These are phyloP conservation scores for Trichophyton equinum DNA, from an alignment of 2,329 filamentous ascomycete genomes.

Conservation along the genomic window DNA sequence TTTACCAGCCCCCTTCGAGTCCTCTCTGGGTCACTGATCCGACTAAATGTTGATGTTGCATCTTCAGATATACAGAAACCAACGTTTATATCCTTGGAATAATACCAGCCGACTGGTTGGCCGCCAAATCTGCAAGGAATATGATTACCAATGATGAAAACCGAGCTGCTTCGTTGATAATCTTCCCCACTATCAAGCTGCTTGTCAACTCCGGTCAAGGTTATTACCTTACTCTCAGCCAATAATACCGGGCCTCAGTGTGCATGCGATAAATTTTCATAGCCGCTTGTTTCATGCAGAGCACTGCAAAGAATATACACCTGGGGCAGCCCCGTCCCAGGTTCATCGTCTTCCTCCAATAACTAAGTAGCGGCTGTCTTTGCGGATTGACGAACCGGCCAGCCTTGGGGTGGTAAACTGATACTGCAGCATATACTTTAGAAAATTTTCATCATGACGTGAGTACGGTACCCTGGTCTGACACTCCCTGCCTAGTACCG, in stretches of 20 bases:
- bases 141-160: neutral
- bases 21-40: neutral
- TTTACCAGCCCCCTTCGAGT: neutral
- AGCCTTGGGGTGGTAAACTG: neutral
- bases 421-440: neutral
- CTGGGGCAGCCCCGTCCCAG: neutral
- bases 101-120: neutral
- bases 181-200: neutral
- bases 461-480: too few relatives aligned
- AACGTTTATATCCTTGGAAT: neutral
- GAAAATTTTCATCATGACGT: neutral
- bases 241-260: neutral
- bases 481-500: too few relatives aligned
- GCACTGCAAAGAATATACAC: neutral
- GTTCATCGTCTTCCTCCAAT: neutral
- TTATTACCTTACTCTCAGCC: neutral
- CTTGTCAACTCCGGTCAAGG: neutral
- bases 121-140: neutral
- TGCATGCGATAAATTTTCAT: neutral
- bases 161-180: neutral
- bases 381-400: neutral
- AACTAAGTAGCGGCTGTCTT: neutral
- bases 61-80: neutral
- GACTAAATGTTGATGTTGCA: neutral
- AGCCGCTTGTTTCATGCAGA: slow-evolving; percentile 2